These are phyloP conservation scores for Herpetomonas tarakana DNA, from an alignment of 208 protist species.

Conservation along the genomic window DNA sequence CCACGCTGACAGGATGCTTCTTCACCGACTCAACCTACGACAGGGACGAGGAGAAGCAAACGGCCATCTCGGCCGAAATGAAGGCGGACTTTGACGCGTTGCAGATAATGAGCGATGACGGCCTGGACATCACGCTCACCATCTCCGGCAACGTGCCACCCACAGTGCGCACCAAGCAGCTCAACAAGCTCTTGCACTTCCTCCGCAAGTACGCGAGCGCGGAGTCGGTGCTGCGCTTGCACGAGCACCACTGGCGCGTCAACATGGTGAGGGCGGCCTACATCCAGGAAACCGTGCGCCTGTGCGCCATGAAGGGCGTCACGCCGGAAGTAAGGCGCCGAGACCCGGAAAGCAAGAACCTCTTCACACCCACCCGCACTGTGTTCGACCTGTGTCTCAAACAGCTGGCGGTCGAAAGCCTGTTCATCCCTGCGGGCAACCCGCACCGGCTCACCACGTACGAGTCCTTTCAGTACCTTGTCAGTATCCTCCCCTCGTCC, in stretches of 20 bases:
- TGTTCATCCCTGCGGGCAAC: constrained; percentile 44
- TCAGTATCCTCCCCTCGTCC: constrained; percentile 22
- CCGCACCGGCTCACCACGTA: constrained; percentile 50
- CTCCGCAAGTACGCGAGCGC: constrained; percentile 39
- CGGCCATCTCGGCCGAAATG: constrained; percentile 30
- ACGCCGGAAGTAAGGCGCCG: constrained; percentile 31
- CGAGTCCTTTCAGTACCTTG: constrained; percentile 36
- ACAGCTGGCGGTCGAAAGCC: constrained; percentile 39
- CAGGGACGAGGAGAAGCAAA: constrained; percentile 26
- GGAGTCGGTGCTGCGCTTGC: constrained; percentile 34
- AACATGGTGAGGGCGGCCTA: constrained; percentile 42
- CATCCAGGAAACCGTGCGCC: constrained; percentile 48
- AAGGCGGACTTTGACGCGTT: constrained; percentile 34
- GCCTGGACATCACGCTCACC: constrained; percentile 29
- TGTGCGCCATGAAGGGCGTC: constrained; percentile 40
- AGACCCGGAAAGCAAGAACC: constrained; percentile 24
- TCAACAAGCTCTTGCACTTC: constrained; percentile 33
- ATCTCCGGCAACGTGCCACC: constrained; percentile 38
- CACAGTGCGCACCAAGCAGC: constrained; percentile 34
- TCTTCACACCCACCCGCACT: constrained; percentile 41
- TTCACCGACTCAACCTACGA: constrained; percentile 41
- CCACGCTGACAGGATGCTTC: constrained; percentile 37
- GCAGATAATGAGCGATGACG: constrained; percentile 36
- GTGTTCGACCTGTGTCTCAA: constrained; percentile 48
- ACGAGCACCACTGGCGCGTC: constrained; percentile 57